Base-by-base conservation (phyloP, 306 rosid species). In the Arachis hypogaea region DNA sequence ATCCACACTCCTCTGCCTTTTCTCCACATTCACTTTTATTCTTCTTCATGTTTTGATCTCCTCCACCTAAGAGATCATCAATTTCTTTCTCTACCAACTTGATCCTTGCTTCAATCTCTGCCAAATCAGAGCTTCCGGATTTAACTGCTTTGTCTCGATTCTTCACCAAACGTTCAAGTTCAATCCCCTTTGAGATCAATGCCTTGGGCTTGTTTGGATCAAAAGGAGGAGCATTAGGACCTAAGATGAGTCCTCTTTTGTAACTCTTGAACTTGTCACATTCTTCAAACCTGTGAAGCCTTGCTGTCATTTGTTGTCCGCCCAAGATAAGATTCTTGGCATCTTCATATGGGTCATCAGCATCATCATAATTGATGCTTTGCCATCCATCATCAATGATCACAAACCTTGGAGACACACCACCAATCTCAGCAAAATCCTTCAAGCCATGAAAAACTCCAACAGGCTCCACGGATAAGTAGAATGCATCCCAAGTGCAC, bases 401-500 rank as follows among this genome's bases (percentile, higher is more conserved):
- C 56, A 93, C 65, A 77, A 89, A 93, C 84, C 97, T 84, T 0
- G 97, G 96, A 3, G 85, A 74, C 12, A 87, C 33, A 0, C 93
- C 97, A 3, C 83, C 89, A 33, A 33, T 33, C 10, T 87, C 77
- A 2, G 55, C 77, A 7, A 93, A 91, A 33, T 86, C 88, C 5
- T 91, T 83, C 8, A 93, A 74, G 9, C 96, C 96, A 12, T 85
- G 85, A 84, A 81, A 89, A 22, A 93, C 58, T 14, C 97, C 93
- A 29, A 64, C 59, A 3, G 96, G 97, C 46, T 87, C 85, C 2
- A 91, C 96, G 0, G 89, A 78, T 9, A 93, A 82, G 72, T 91
- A 93, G 59, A 93, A 87, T 7, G 97, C 90, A 86, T 91, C 96
- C 97, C 98, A 93, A 18, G 97, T 93, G 84, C 96, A 93, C 98